These are phyloP conservation scores for Kodamaea laetipori DNA, from an alignment of 805 yeast species.

Conservation along the genomic window DNA sequence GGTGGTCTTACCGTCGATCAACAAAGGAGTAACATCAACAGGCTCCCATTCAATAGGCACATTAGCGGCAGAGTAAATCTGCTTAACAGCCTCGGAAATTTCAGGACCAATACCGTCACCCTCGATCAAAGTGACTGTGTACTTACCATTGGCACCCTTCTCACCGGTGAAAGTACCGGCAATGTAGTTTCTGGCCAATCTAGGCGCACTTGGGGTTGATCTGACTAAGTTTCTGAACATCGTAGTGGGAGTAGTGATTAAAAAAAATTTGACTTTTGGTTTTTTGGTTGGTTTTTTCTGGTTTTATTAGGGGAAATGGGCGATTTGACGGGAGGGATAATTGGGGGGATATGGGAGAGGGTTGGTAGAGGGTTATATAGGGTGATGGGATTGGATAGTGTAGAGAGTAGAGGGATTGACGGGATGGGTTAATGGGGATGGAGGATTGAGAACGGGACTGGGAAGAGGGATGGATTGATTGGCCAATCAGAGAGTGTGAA, in stretches of 20 bases:
- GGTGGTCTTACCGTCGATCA: slow-evolving; percentile 90
- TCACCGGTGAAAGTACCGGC: slow-evolving; percentile 67
- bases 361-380: background rate
- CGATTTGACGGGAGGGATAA: background rate
- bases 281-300: background rate
- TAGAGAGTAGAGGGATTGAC: too few species aligned
- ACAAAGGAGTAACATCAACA: slow-evolving; percentile 92
- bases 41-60: slow-evolving; percentile 98
- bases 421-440: background rate
- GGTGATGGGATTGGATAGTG: background rate
- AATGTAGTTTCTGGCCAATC: slow-evolving; percentile 36
- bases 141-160: slow-evolving; percentile 76
- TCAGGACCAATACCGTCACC: slow-evolving; percentile 99
- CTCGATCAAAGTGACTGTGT: slow-evolving; percentile 92
- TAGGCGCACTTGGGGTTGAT: slow-evolving; percentile 34
- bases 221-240: slow-evolving; percentile 40
- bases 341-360: background rate
- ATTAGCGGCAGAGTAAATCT: slow-evolving; percentile 88
- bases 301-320: slow-evolving; percentile 4
- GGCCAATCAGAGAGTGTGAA: slow-evolving; percentile 9
- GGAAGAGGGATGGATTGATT: background rate
- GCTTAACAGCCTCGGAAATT: slow-evolving; percentile 91
- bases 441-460: background rate
- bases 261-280: too few species aligned
- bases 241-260: slow-evolving; percentile 1